Conservation (phyloP, 805 yeast genomes). For the Candida arabinofermentans region DNA sequence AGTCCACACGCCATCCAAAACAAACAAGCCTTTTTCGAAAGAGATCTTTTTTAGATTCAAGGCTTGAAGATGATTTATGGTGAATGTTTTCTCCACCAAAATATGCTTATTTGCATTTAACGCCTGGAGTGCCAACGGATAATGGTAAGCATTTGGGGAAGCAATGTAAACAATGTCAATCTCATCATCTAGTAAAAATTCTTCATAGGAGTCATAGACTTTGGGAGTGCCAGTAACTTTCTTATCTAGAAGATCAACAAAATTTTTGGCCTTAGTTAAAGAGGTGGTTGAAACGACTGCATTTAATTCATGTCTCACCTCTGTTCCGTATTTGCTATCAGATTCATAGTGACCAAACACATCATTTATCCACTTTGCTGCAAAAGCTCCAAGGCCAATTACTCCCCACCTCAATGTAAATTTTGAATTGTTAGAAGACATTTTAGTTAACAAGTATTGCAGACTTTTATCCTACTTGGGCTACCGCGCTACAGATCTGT, state of each 20-base stretch:
- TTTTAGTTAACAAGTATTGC: too few species aligned
- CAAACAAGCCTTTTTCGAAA: constrained; percentile 35
- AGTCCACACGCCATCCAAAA: constrained; percentile 60
- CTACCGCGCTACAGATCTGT: too few species aligned
- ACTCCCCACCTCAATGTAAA: constrained; percentile 39
- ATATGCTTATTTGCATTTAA: constrained; percentile 45
- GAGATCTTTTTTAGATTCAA: constrained; percentile 39
- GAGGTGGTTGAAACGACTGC: constrained; percentile 38
- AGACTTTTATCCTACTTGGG: too few species aligned
- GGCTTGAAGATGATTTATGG: constrained; percentile 45
- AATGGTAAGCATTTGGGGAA: constrained; percentile 49
- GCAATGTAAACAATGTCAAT: constrained; percentile 50
- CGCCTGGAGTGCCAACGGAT: constrained; percentile 38
- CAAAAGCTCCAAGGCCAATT: constrained; percentile 45
- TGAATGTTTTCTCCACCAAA: constrained; percentile 51
- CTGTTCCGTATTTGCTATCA: constrained; percentile 10
- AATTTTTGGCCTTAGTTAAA: constrained; percentile 25
- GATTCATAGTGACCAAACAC: constrained; percentile 21
- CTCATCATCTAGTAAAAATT: constrained; percentile 35
- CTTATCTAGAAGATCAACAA: constrained; percentile 12
- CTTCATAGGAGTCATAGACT: constrained; percentile 32
- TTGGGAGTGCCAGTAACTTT: neutral
- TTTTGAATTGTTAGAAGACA: too few species aligned
- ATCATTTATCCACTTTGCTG: constrained; percentile 39
- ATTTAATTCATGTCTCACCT: constrained; percentile 32